These are phyloP conservation scores for Debaryomyces psychrophilus DNA, from an alignment of 1,139 yeast species.

Conservation along the genomic window DNA sequence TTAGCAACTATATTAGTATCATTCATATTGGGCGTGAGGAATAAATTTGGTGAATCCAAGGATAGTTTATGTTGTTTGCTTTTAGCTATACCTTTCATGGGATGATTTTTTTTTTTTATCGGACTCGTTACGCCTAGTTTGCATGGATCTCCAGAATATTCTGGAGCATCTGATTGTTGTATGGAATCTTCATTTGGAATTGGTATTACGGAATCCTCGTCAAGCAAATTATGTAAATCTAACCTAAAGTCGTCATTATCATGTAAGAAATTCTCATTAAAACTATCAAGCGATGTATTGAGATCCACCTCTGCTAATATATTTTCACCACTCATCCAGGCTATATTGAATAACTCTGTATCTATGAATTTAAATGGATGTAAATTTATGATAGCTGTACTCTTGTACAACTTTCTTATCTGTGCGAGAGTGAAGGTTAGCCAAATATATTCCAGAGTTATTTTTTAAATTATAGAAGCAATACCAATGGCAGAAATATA, in stretches of 20 bases:
- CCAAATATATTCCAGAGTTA: conserved; percentile 1
- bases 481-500: not conserved
- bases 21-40: conserved; percentile 16
- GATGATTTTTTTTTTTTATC: conserved; percentile 6
- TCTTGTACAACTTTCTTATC: conserved; percentile 6
- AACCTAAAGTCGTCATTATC: conserved; percentile 28
- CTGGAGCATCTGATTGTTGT: conserved; percentile 2
- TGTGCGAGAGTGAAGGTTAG: conserved; percentile 2
- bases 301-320: conserved; percentile 6
- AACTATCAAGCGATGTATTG: conserved; percentile 12
- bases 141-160: not conserved
- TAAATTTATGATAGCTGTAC: conserved; percentile 2
- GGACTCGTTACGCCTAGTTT: conserved; percentile 11
- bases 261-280: conserved; percentile 16
- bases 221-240: conserved; percentile 28
- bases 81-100: conserved; percentile 10
- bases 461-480: not conserved
- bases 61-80: conserved; percentile 9
- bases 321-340: conserved; percentile 5
- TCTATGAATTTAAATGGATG: conserved; percentile 4
- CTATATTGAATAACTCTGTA: not conserved
- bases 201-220: conserved; percentile 12
- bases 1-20: conserved; percentile 25
- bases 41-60: conserved; percentile 11
- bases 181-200: conserved; percentile 5